Evolutionary conservation across 2,329 filamentous ascomycete genomes (phyloP).

Genomic region (Cordyceps cateniannulata): DNA sequence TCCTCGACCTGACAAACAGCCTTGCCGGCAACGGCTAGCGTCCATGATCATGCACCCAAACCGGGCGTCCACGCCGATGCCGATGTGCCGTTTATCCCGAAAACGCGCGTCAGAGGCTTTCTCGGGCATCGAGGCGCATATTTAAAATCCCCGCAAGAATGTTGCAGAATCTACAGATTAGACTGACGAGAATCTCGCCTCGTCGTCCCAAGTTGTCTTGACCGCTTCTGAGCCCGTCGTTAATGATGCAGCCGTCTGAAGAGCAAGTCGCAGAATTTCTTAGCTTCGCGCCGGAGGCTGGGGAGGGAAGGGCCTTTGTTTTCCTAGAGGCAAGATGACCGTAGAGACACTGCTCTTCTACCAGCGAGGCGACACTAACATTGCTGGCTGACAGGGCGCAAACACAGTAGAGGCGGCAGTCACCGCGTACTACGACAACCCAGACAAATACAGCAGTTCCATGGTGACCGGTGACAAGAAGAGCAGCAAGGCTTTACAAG

Average conservation of each 20-base stretch:
- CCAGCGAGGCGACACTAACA: not conserved
- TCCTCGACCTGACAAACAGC: not conserved
- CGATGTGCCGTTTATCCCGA: not conserved
- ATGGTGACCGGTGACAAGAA: not conserved
- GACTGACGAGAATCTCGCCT: too few species aligned
- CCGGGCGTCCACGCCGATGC: not conserved
- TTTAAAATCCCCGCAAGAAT: not conserved
- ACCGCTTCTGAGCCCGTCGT: not conserved
- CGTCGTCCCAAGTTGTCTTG: not conserved
- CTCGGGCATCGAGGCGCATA: not conserved
- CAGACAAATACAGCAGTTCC: not conserved
- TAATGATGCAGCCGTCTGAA: not conserved
- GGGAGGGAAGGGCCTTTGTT: constrained; percentile 2
- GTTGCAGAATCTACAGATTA: too few species aligned
- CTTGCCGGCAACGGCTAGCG: not conserved
- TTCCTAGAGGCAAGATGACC: not conserved
- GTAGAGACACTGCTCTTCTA: too few species aligned
- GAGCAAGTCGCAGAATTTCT: constrained; percentile 1
- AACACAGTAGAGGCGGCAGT: not conserved
- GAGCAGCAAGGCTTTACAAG: not conserved
- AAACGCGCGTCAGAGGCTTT: not conserved
- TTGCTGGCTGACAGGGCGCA: not conserved
- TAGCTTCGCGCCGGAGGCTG: not conserved
- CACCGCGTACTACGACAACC: constrained; percentile 1
- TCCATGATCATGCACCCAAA: not conserved